Conservation (phyloP, 2,329 filamentous ascomycete genomes). For the Colletotrichum sojae region DNA sequence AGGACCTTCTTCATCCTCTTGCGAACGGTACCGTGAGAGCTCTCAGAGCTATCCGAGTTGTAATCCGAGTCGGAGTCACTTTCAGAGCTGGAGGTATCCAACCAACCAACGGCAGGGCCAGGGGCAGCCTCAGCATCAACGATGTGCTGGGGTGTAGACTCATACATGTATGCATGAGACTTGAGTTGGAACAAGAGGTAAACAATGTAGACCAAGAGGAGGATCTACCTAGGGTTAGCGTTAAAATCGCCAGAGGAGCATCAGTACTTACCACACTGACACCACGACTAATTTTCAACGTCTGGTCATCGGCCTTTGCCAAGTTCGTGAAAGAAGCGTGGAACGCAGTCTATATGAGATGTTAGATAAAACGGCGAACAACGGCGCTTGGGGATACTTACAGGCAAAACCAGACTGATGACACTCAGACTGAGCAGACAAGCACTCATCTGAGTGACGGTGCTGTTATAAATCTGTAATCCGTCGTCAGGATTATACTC, state of each 20-base stretch:
- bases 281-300: conserved; percentile 88
- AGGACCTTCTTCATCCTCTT: conserved; percentile 84
- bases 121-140: conserved; percentile 93
- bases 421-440: conserved; percentile 92
- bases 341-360: conserved; percentile 81
- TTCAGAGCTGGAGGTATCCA: conserved; percentile 78
- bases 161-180: conserved; percentile 92
- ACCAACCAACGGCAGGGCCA: conserved; percentile 84
- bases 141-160: conserved; percentile 91
- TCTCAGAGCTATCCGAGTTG: conserved; percentile 76
- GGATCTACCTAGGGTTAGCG: conserved; percentile 62
- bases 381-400: conserved; percentile 55
- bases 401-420: conserved; percentile 87
- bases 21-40: conserved; percentile 74
- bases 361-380: neutral
- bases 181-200: conserved; percentile 94
- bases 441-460: conserved; percentile 95
- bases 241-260: conserved; percentile 16
- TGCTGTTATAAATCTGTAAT: conserved; percentile 87
- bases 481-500: neutral
- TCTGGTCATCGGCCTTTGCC: conserved; percentile 75
- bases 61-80: conserved; percentile 72
- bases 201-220: conserved; percentile 85
- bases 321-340: conserved; percentile 84
- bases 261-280: conserved; percentile 80